These are phyloP conservation scores for Alternaria metachromatica DNA, from an alignment of 2,329 filamentous ascomycete genomes.

Conservation along the genomic window DNA sequence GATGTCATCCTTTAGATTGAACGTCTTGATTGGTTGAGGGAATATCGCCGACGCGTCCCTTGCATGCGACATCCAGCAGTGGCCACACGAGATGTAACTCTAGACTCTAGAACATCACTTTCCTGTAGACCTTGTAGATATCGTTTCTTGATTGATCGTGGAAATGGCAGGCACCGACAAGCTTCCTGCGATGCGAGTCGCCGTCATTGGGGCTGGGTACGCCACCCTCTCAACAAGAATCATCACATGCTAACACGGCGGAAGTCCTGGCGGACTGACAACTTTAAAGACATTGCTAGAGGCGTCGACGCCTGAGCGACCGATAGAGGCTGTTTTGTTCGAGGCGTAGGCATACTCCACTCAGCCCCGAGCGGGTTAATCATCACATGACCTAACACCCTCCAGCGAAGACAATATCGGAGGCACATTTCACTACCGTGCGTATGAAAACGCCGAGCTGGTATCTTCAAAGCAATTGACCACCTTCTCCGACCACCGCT, in stretches of 20 bases:
- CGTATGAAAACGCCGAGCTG: constrained; percentile 59
- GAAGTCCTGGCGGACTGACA: constrained; percentile 35
- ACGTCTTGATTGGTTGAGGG: background rate
- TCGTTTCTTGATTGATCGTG: background rate
- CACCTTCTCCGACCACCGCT: constrained; percentile 59
- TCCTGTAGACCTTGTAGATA: background rate
- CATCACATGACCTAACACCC: constrained; percentile 11
- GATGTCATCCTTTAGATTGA: background rate
- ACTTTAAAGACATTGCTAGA: constrained; percentile 41
- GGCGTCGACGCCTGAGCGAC: constrained; percentile 38
- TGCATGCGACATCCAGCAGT: background rate
- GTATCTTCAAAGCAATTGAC: constrained; percentile 61
- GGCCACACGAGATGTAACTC: background rate
- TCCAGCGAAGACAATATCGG: constrained; percentile 51
- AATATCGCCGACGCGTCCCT: background rate
- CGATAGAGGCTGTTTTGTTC: constrained; percentile 55
- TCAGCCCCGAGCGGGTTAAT: background rate
- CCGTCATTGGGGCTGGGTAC: constrained; percentile 40
- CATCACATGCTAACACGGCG: constrained; percentile 1
- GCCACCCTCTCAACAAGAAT: background rate
- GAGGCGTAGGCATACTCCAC: constrained; percentile 41
- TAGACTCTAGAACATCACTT: background rate
- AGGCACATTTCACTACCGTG: constrained; percentile 57
- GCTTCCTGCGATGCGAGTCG: constrained; percentile 32
- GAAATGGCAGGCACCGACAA: constrained; percentile 19